These are phyloP conservation scores for Knufia petricola DNA, from an alignment of 2,329 filamentous ascomycete species.

Conservation along the genomic window DNA sequence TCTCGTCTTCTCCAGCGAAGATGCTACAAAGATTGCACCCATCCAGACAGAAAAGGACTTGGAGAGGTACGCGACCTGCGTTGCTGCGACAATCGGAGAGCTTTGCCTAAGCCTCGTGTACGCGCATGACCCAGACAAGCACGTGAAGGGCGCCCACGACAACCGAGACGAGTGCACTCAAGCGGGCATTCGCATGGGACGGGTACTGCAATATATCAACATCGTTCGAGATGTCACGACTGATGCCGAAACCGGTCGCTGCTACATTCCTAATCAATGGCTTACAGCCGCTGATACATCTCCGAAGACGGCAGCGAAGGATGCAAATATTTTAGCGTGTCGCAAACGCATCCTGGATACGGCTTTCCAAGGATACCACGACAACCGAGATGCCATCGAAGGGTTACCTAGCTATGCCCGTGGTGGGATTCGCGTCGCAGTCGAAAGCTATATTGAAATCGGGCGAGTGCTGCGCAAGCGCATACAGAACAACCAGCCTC, in stretches of 20 bases:
- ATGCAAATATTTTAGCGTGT: constrained; percentile 28
- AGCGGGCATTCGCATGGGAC: constrained; percentile 57
- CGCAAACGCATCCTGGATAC: constrained; percentile 47
- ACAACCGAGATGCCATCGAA: constrained; percentile 49
- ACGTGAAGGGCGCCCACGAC: constrained; percentile 20
- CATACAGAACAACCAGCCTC: constrained; percentile 14
- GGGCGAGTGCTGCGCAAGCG: constrained; percentile 40
- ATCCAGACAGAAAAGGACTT: constrained; percentile 52
- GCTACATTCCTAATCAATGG: constrained; percentile 60
- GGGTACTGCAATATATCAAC: constrained; percentile 68
- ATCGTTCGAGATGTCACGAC: constrained; percentile 64
- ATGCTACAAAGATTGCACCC: constrained; percentile 35
- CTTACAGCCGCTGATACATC: constrained; percentile 46
- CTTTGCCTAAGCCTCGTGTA: constrained; percentile 60
- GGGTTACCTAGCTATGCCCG: constrained; percentile 50
- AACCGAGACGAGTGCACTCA: constrained; percentile 37
- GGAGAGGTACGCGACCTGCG: constrained; percentile 53
- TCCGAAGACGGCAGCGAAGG: constrained; percentile 6
- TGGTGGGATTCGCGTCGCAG: constrained; percentile 57
- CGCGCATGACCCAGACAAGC: constrained; percentile 36
- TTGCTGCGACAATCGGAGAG: constrained; percentile 63
- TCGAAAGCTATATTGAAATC: constrained; percentile 70
- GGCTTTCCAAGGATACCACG: constrained; percentile 52
- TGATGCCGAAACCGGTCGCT: constrained; percentile 55
- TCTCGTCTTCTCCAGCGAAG: constrained; percentile 41